Base-by-base conservation (phyloP, 179 eudicot genomes). In the Silene noctiflora region DNA sequence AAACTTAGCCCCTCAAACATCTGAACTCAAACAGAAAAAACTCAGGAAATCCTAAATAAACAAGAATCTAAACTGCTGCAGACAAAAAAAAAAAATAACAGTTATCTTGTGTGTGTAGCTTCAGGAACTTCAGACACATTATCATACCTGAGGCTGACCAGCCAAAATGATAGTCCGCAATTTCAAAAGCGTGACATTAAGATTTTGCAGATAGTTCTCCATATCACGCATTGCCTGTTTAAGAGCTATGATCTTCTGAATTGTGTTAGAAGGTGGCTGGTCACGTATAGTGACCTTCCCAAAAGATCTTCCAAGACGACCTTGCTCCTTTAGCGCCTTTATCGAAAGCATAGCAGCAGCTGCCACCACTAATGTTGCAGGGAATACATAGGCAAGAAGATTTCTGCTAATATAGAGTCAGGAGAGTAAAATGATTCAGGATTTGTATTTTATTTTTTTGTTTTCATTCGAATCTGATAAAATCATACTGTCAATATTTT, bases 241-340 rank as follows among this genome's bases (percentile, higher is more conserved):
- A 55, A 93, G 79, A 75, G 97, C 97, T 67, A 93, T 80, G 74
- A 93, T 91, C 86, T 93, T 85, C 81, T 93, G 97, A 82, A 93
- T 88, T 33, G 98, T 93, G 80, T 93, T 93, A 20, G 98, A 91
- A 71, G 93, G 91, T 79, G 98, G 95, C 81, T 93, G 98, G 84
- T 93, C 97, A 74, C 83, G 88, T 74, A 93, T 89, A 22, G 89
- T 90, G 60, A 93, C 86, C 84, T 81, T 87, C 48, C 96, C 98
- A 61, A 91, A 91, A 72, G 80, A 91, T 87, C 95, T 88, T 70
- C 98, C 91, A 56, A 93, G 97, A 61, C 94, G 91, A 20, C 98
- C 98, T 86, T 91, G 98, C 75, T 90, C 89, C 84, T 89, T 88
- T 55, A 93, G 88, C 51, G 89, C 89, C 83, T 88, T 93, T 10